phyloP scores from a whole-genome alignment of 192 early-diverging fungal genomes.

The Ramicandelaber brevisporus region DNA sequence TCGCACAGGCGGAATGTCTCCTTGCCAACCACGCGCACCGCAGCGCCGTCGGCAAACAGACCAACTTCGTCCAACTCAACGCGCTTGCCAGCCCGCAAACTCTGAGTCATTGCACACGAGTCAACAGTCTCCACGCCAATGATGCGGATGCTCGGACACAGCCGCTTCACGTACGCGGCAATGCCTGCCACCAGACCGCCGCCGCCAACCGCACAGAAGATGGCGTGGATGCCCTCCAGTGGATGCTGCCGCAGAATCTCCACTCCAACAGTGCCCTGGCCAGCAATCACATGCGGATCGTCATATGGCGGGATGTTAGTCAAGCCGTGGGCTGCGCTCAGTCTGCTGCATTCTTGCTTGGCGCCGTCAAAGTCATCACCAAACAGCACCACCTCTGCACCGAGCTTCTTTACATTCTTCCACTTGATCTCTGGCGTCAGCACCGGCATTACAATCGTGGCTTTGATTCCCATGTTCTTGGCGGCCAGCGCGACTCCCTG shows the following conservation, averaged over 20 bases:
- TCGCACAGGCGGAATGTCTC: slow-evolving; percentile 64
- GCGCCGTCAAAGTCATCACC: slow-evolving; percentile 92
- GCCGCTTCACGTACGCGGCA: slow-evolving; percentile 75
- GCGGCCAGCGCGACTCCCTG: slow-evolving; percentile 91
- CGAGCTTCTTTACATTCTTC: slow-evolving; percentile 70
- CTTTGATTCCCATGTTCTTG: slow-evolving; percentile 68
- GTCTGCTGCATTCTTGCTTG: slow-evolving; percentile 55
- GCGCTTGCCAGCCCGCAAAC: slow-evolving; percentile 34
- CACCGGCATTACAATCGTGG: slow-evolving; percentile 95
- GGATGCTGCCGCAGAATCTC: slow-evolving; percentile 51
- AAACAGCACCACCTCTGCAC: slow-evolving; percentile 66
- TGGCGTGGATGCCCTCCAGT: slow-evolving; percentile 43
- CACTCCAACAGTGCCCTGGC: slow-evolving; percentile 86
- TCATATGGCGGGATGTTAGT: slow-evolving; percentile 95
- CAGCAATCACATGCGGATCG: slow-evolving; percentile 96
- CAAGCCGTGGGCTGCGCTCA: slow-evolving; percentile 37
- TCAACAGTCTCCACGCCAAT: slow-evolving; percentile 83
- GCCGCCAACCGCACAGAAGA: slow-evolving; percentile 83
- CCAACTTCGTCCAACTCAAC: slow-evolving; percentile 55
- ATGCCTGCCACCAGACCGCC: slow-evolving; percentile 87
- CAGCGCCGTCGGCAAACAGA: slow-evolving; percentile 92
- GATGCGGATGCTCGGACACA: slow-evolving; percentile 67
- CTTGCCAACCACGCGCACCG: slow-evolving; percentile 73
- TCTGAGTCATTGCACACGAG: slow-evolving; percentile 68
- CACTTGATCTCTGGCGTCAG: slow-evolving; percentile 61